phyloP scores from a whole-genome alignment of 805 yeast species.

The Candida rishiriensis region DNA sequence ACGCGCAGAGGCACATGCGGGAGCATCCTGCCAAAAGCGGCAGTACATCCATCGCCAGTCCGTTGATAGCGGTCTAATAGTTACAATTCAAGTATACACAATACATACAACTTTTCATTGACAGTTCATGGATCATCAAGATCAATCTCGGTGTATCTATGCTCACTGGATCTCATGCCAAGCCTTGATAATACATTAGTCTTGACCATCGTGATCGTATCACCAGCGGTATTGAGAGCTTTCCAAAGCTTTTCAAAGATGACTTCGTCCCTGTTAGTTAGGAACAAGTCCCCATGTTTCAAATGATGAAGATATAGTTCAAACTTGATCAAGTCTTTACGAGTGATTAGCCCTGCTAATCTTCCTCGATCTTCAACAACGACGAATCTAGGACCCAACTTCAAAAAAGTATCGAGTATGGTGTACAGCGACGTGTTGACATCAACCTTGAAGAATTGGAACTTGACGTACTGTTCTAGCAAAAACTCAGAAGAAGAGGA shows the following conservation, averaged over 20 bases:
- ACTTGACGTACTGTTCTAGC: slow-evolving; percentile 37
- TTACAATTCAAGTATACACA: too few species aligned
- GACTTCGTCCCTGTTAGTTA: slow-evolving; percentile 18
- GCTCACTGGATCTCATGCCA: background rate
- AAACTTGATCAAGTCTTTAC: slow-evolving; percentile 75
- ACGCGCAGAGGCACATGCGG: too few species aligned
- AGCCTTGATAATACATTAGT: background rate
- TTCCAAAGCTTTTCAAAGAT: slow-evolving; percentile 9
- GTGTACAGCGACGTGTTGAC: slow-evolving; percentile 52
- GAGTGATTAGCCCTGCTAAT: slow-evolving; percentile 71
- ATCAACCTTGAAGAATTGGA: slow-evolving; percentile 59
- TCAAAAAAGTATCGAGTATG: slow-evolving; percentile 63
- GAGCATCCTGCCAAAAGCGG: too few species aligned
- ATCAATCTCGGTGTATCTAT: background rate
- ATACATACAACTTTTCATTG: background rate
- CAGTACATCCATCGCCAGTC: background rate
- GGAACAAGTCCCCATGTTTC: slow-evolving; percentile 23
- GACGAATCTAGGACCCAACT: slow-evolving; percentile 75
- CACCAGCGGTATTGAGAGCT: slow-evolving; percentile 5
- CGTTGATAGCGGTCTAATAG: background rate
- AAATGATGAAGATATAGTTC: slow-evolving; percentile 36
- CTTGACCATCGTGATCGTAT: background rate
- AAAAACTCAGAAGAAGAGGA: slow-evolving; percentile 9
- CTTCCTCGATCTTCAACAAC: slow-evolving; percentile 59
- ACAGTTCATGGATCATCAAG: background rate